Conservation (phyloP, 108 stramenopile species). For the Epithemia pelagica region DNA sequence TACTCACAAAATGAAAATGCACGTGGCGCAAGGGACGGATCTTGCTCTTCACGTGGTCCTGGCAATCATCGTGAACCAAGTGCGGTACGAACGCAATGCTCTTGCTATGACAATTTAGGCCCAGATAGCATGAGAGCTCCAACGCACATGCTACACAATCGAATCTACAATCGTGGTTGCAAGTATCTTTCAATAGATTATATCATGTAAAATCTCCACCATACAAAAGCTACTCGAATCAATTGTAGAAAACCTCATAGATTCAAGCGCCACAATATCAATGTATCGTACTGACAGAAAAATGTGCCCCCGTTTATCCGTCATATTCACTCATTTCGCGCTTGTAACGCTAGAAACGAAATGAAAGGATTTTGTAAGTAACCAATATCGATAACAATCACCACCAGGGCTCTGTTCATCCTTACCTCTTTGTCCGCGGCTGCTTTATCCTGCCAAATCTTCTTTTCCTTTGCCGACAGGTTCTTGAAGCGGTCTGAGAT, state of each 20-base stretch:
- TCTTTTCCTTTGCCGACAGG: conserved; percentile 47
- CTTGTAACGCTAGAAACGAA: conserved; percentile 28
- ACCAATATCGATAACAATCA: neutral
- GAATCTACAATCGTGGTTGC: no score
- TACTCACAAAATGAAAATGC: conserved; percentile 39
- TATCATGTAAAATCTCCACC: neutral
- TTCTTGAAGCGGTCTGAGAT: conserved; percentile 72
- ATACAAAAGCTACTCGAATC: no score
- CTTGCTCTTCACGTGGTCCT: conserved; percentile 41
- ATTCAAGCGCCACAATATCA: no score
- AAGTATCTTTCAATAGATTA: no score
- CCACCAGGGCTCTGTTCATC: neutral
- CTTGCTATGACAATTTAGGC: conserved; percentile 27
- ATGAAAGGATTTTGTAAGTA: neutral
- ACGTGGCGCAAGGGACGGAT: conserved; percentile 40
- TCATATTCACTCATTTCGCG: conserved; percentile 50
- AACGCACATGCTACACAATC: no score
- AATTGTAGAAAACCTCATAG: no score
- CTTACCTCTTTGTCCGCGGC: conserved; percentile 48
- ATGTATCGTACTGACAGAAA: no score
- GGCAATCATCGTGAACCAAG: conserved; percentile 39
- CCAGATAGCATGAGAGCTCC: no score
- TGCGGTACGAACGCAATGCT: conserved; percentile 39
- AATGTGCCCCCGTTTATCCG: conserved; percentile 3
- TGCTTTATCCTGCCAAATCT: conserved; percentile 67